Percentiles rank a stretch among this genome's conserved stretches.
These are phyloP conservation scores for Pugionium dolabratum DNA, from an alignment of 345 rosid genomes.

Conservation along the genomic window DNA sequence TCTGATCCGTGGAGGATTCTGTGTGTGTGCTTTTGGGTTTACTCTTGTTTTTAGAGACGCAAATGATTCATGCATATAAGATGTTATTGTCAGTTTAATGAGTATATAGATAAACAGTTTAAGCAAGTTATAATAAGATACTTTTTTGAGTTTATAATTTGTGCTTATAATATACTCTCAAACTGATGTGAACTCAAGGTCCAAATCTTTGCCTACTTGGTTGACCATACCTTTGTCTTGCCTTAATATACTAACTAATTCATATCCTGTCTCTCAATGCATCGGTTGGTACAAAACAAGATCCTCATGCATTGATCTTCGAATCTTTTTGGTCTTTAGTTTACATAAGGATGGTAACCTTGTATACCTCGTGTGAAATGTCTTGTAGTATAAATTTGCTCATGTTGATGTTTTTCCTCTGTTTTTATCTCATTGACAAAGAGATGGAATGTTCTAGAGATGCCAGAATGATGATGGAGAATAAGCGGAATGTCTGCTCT, in stretches of 20 bases:
- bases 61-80: slow-evolving; percentile 45
- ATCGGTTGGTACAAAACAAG: slow-evolving; percentile 21
- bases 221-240: slow-evolving; percentile 33
- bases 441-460: slow-evolving; percentile 49
- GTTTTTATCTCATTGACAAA: slow-evolving; percentile 25
- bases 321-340: slow-evolving; percentile 11
- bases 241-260: slow-evolving; percentile 18
- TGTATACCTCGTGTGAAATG: background rate
- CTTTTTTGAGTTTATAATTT: slow-evolving; percentile 35
- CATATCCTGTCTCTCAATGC: slow-evolving; percentile 26
- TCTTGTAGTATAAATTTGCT: slow-evolving; percentile 18
- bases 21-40: background rate
- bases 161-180: slow-evolving; percentile 26
- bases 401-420: slow-evolving; percentile 13
- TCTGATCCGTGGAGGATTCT: slow-evolving; percentile 30
- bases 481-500: too few species aligned
- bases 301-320: slow-evolving; percentile 5
- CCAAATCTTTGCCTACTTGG: slow-evolving; percentile 42
- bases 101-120: slow-evolving; percentile 24
- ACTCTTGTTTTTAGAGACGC: slow-evolving; percentile 30
- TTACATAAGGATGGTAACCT: slow-evolving; percentile 6
- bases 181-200: slow-evolving; percentile 37
- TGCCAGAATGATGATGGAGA: slow-evolving; percentile 61
- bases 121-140: slow-evolving; percentile 30
- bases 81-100: slow-evolving; percentile 47